Percentiles rank a stretch among this genome's conserved stretches.
Conservation (phyloP, 345 rosid genomes). For the Camelina hispida region DNA sequence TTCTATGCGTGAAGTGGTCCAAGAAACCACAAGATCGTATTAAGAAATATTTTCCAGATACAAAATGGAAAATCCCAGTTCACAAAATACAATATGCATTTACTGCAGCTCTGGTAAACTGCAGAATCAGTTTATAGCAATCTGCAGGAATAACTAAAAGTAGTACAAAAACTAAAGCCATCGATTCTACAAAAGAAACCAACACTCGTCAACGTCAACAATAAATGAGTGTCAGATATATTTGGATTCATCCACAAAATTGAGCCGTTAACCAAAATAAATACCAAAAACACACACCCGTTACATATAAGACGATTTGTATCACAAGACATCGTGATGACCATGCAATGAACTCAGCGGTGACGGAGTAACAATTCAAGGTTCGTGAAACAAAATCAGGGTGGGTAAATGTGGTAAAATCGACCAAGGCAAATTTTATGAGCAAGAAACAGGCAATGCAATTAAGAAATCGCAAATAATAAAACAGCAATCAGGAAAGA, state of each 20-base stretch:
- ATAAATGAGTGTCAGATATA: conserved; percentile 18
- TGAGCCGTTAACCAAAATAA: background rate
- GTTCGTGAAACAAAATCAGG: too few relatives aligned
- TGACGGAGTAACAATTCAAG: too few relatives aligned
- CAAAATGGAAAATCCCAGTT: background rate
- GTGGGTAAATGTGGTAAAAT: too few relatives aligned
- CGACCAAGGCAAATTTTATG: too few relatives aligned
- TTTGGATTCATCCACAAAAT: conserved; percentile 22
- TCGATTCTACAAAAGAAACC: conserved; percentile 11
- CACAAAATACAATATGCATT: background rate
- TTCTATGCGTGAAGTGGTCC: conserved; percentile 9
- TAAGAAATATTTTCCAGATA: too few relatives aligned
- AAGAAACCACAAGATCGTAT: background rate
- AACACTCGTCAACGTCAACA: background rate
- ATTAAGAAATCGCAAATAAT: too few relatives aligned
- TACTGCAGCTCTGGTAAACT: background rate
- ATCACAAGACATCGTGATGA: too few relatives aligned
- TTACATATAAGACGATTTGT: too few relatives aligned
- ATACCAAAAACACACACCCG: background rate
- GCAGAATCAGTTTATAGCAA: conserved; percentile 8
- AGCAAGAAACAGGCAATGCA: too few relatives aligned
- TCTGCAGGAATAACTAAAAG: background rate
- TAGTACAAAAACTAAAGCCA: conserved; percentile 4
- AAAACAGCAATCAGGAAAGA: too few relatives aligned
- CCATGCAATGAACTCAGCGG: too few relatives aligned